Conservation (phyloP, 2,329 filamentous ascomycete genomes). For the Septoria linicola region DNA sequence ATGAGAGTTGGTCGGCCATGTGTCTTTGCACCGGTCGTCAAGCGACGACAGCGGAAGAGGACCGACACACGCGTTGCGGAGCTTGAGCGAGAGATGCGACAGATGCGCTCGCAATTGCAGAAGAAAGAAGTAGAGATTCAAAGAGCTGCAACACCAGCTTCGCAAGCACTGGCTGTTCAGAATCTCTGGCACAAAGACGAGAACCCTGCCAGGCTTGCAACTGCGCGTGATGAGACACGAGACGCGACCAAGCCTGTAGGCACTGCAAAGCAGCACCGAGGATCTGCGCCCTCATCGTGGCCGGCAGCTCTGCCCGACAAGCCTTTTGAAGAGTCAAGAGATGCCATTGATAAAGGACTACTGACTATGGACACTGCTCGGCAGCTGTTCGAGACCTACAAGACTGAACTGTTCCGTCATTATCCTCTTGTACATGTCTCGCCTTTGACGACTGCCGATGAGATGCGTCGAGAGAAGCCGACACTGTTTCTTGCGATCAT, state of each 20-base stretch:
- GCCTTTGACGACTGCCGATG: slow-evolving; percentile 52
- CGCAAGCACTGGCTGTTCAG: not conserved
- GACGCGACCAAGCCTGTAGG: not conserved
- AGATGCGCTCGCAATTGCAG: slow-evolving; percentile 42
- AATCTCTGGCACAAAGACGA: slow-evolving; percentile 18
- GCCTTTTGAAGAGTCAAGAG: slow-evolving; percentile 26
- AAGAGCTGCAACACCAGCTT: not conserved
- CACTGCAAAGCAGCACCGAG: not conserved
- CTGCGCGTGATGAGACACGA: not conserved
- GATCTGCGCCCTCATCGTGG: slow-evolving; percentile 12
- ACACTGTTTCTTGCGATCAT: slow-evolving; percentile 70
- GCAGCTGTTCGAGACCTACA: slow-evolving; percentile 59
- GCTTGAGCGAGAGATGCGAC: slow-evolving; percentile 46
- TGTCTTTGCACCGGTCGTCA: slow-evolving; percentile 42
- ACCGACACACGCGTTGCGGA: slow-evolving; percentile 48
- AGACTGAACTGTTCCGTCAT: slow-evolving; percentile 59
- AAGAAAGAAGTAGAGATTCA: slow-evolving; percentile 21
- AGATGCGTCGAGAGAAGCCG: slow-evolving; percentile 61
- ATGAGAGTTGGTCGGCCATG: slow-evolving; percentile 42
- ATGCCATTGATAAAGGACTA: slow-evolving; percentile 59
- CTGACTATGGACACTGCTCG: slow-evolving; percentile 57
- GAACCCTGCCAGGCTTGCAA: not conserved
- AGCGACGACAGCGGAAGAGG: slow-evolving; percentile 47
- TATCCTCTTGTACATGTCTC: slow-evolving; percentile 64
- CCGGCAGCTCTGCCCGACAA: slow-evolving; percentile 11